Conservation (phyloP, 805 yeast genomes). For the Hanseniaspora occidentalis region DNA sequence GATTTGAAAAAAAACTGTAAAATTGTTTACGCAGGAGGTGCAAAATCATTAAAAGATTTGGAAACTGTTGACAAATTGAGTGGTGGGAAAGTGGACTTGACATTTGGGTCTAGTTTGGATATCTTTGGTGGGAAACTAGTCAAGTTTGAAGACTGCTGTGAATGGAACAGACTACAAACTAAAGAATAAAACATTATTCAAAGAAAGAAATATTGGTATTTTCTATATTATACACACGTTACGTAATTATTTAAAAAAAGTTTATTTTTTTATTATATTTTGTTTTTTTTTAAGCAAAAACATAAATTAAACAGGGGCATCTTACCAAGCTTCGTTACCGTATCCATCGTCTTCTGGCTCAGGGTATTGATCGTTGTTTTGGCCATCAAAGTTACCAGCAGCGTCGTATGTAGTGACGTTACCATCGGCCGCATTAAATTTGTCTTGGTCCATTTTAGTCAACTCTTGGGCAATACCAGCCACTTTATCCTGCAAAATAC, state of each 20-base stretch:
- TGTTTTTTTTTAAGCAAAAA: neutral
- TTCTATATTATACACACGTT: neutral
- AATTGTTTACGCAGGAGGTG: constrained; percentile 96
- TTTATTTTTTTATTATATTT: neutral
- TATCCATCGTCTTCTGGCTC: constrained; percentile 23
- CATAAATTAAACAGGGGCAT: neutral
- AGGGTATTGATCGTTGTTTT: constrained; percentile 14
- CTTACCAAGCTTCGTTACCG: constrained; percentile 7
- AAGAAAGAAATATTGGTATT: neutral
- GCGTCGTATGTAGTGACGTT: constrained; percentile 1
- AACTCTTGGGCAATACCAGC: constrained; percentile 76
- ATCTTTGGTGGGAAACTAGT: constrained; percentile 87
- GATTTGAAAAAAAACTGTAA: constrained; percentile 35
- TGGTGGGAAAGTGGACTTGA: constrained; percentile 74
- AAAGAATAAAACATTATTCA: neutral
- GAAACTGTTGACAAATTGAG: constrained; percentile 54
- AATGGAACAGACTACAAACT: constrained; percentile 46
- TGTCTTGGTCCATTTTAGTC: constrained; percentile 33
- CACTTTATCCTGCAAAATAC: constrained; percentile 75
- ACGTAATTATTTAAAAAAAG: neutral
- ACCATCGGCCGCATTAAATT: constrained; percentile 27
- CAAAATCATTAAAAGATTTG: constrained; percentile 60
- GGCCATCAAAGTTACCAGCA: constrained; percentile 24
- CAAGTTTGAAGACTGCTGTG: constrained; percentile 57
- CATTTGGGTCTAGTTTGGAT: constrained; percentile 87